Conservation (phyloP, 208 protist genomes). For the Wallacemonas collosoma region DNA sequence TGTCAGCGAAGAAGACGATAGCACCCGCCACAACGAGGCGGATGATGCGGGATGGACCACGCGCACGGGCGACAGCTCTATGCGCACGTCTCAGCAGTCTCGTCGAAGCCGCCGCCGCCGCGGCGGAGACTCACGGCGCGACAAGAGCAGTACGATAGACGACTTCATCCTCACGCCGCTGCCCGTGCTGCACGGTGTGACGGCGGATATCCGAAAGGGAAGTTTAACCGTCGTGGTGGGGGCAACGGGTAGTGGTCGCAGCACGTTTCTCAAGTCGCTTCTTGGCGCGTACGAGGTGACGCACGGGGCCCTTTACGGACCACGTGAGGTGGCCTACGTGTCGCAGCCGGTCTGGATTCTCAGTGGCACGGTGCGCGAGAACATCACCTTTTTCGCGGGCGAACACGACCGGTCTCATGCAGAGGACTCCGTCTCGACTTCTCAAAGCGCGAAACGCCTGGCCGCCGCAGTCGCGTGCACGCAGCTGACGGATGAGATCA, state of each 20-base stretch:
- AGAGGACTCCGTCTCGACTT: too few species aligned
- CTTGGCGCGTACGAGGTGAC: constrained; percentile 43
- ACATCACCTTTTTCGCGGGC: constrained; percentile 86
- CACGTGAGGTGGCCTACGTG: constrained; percentile 72
- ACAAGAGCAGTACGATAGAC: not conserved
- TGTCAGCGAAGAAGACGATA: not conserved
- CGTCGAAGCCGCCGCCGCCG: too few species aligned
- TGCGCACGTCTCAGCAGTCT: too few species aligned
- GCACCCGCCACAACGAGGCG: too few species aligned
- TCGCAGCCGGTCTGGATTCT: constrained; percentile 92
- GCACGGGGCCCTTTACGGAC: constrained; percentile 27
- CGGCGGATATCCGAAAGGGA: constrained; percentile 20
- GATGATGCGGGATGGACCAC: too few species aligned
- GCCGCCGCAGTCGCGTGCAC: not conserved
- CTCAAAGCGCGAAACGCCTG: not conserved
- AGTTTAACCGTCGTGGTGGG: constrained; percentile 53
- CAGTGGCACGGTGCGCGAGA: constrained; percentile 89
- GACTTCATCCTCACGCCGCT: constrained; percentile 18
- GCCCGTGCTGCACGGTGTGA: constrained; percentile 36
- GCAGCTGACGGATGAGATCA: constrained; percentile 58
- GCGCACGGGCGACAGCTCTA: too few species aligned
- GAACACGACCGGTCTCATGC: too few species aligned
- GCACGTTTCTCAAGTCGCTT: constrained; percentile 46
- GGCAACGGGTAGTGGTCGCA: constrained; percentile 52
- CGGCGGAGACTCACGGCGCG: too few species aligned